These are phyloP conservation scores for Amanita brunnescens DNA, from an alignment of 768 basidiomycete species.

Conservation along the genomic window DNA sequence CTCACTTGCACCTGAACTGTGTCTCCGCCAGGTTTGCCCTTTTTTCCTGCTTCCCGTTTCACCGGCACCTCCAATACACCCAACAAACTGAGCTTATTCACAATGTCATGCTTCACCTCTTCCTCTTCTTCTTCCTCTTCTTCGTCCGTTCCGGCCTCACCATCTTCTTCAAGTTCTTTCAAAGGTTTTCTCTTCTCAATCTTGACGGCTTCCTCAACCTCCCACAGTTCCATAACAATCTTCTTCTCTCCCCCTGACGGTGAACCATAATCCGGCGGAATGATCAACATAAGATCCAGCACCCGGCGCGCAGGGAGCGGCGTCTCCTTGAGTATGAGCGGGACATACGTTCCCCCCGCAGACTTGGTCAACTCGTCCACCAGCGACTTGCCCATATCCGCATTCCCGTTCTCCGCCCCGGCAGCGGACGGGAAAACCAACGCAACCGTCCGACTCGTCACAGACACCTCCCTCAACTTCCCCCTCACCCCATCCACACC, in stretches of 20 bases:
- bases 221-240: constrained; percentile 70
- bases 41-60: neutral
- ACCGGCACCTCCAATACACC: constrained; percentile 19
- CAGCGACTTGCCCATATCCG: constrained; percentile 15
- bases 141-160: constrained; percentile 33
- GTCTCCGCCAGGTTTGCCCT: constrained; percentile 8
- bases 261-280: constrained; percentile 27
- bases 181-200: constrained; percentile 47
- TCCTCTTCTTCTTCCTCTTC: constrained; percentile 40
- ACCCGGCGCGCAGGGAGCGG: constrained; percentile 58
- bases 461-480: constrained; percentile 36
- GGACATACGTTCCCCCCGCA: constrained; percentile 53
- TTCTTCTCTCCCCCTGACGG: constrained; percentile 25
- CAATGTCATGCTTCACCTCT: constrained; percentile 54
- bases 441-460: constrained; percentile 57
- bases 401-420: constrained; percentile 19
- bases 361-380: constrained; percentile 27
- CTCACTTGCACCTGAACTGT: constrained; percentile 43
- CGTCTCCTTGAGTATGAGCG: constrained; percentile 62
- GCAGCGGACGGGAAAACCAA: constrained; percentile 46
- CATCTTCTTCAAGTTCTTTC: constrained; percentile 16
- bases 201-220: constrained; percentile 59
- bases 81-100: constrained; percentile 47
- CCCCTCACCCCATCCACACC: constrained; percentile 13
- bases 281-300: constrained; percentile 35